phyloP scores from a whole-genome alignment of 2,329 filamentous ascomycete species.

The Cercospora brassicicola region DNA sequence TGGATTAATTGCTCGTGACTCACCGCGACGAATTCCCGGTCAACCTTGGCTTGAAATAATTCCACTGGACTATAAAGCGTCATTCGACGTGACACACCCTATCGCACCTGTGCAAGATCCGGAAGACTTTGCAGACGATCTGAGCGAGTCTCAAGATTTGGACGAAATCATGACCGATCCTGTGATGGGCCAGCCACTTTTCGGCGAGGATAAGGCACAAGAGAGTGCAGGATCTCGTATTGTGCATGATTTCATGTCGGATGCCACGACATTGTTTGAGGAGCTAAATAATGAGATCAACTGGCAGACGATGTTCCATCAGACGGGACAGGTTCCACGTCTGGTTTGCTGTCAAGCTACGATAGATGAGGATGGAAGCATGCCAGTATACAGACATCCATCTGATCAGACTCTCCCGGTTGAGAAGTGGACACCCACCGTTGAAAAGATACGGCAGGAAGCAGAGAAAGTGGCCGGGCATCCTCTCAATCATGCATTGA shows the following conservation, averaged over 20 bases:
- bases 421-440: slow-evolving; percentile 70
- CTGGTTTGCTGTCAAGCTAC: slow-evolving; percentile 86
- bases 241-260: slow-evolving; percentile 66
- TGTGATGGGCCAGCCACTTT: slow-evolving; percentile 22
- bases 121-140: not conserved
- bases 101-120: not conserved
- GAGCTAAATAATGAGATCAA: slow-evolving; percentile 70
- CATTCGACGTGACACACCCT: not conserved
- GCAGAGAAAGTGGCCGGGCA: slow-evolving; percentile 76
- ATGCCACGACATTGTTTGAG: slow-evolving; percentile 64
- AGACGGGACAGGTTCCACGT: slow-evolving; percentile 85
- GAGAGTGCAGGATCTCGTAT: slow-evolving; percentile 73
- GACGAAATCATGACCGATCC: not conserved
- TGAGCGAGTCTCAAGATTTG: slow-evolving; percentile 4
- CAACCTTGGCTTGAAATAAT: slow-evolving; percentile 27
- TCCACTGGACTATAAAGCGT: slow-evolving; percentile 5
- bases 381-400: slow-evolving; percentile 93
- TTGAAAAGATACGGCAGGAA: slow-evolving; percentile 65
- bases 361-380: slow-evolving; percentile 70
- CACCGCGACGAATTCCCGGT: slow-evolving; percentile 17
- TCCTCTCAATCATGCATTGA: slow-evolving; percentile 82
- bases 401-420: slow-evolving; percentile 82
- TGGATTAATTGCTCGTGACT: slow-evolving; percentile 20
- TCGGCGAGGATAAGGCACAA: slow-evolving; percentile 31
- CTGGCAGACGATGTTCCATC: slow-evolving; percentile 92